Evolutionary conservation across 371 early-diverging fungal species (phyloP), one percentile per base, ranked within the genome.

Genomic region (Polyrhizophydium stewartii): DNA sequence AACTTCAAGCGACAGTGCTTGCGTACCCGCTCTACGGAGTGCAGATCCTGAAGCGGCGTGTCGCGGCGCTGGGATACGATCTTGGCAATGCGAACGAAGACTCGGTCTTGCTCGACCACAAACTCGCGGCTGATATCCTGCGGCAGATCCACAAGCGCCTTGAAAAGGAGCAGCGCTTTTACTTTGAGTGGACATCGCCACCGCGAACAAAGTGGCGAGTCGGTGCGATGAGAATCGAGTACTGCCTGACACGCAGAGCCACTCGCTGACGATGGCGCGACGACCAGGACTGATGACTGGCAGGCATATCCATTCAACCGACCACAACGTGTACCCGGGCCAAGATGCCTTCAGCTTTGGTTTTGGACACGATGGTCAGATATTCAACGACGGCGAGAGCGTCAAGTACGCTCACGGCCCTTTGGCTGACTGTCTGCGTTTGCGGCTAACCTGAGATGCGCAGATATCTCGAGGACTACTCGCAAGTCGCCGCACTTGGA

Each of bases 141-240:
- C 57, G 49, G 22, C 78, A 79, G 64, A 53, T 82, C 1, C 12
- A 53, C 28, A 43, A 56, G 7, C 61, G 64, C 32, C 45, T 79
- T n/a, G 65, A 66, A 22, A 58, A 41, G 55, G 75, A 75, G 55
- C 68, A 69, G 50, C 33, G 70, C 35, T 74, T 66, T 41, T 77
- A 76, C 45, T 79, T 69, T 56, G 82, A 82, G 63, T 65, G 79
- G 38, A 52, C 70, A 16, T 60, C 56, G 5, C 74, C 73, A 2
- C 68, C 70, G 46, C 61, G 58, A n/a, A 66, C 66, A 16, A 40
- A 45, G 16, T 78, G 76, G 74, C 21, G 77, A 40, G 67, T 67
- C 49, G 81, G 81, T 73, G 32, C 51, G 52, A 2, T 19, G 33
- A 27, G 5, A 16, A 16, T 5, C 33, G 52, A 9, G 12, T 33